phyloP scores from a whole-genome alignment of 306 rosid species.

The Canavalia gladiata region DNA sequence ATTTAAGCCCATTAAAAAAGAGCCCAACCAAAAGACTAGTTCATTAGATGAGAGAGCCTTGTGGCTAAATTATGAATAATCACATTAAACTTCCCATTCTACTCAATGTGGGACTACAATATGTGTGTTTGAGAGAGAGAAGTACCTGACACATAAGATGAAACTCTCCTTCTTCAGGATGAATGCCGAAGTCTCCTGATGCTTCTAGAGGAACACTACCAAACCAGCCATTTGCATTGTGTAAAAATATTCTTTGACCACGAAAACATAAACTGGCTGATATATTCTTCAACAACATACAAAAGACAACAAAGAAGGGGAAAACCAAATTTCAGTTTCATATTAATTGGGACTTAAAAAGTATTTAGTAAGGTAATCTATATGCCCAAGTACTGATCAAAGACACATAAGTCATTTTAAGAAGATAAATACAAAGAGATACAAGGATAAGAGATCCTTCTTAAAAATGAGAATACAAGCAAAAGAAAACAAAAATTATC shows the following conservation, averaged over 20 bases:
- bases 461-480: background rate
- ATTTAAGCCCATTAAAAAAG: too few relatives aligned
- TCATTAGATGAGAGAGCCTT: too few relatives aligned
- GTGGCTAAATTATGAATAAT: too few relatives aligned
- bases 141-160: conserved; percentile 97
- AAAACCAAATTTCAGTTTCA: conserved; percentile 43
- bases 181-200: conserved; percentile 96
- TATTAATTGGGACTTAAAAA: conserved; percentile 9
- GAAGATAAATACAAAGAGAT: background rate
- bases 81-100: too few relatives aligned
- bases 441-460: background rate
- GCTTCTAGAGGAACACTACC: conserved; percentile 93
- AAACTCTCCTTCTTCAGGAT: conserved; percentile 97
- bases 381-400: conserved; percentile 1
- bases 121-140: background rate
- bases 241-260: conserved; percentile 93
- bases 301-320: conserved; percentile 29
- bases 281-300: conserved; percentile 68
- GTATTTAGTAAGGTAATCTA: conserved; percentile 15
- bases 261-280: conserved; percentile 86
- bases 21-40: too few relatives aligned
- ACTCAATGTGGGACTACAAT: too few relatives aligned
- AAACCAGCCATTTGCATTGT: conserved; percentile 94
- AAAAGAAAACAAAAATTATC: background rate
- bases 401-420: background rate